These are phyloP conservation scores for Ceratocystis cubensis DNA, from an alignment of 2,329 filamentous ascomycete genomes.

Conservation along the genomic window DNA sequence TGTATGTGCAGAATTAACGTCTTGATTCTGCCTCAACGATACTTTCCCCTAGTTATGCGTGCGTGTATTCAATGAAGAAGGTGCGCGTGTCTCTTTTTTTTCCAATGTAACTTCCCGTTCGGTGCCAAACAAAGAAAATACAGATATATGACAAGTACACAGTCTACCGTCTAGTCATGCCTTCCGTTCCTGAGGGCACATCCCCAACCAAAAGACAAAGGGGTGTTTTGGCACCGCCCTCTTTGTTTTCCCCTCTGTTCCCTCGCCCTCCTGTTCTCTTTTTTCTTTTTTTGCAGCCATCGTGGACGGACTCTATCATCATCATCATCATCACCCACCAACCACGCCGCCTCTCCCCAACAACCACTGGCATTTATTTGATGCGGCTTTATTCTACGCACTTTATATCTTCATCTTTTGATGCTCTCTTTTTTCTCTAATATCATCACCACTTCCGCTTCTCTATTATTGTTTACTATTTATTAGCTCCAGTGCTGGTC, in stretches of 20 bases:
- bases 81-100: neutral
- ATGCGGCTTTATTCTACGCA: neutral
- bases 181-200: neutral
- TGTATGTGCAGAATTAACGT: no score
- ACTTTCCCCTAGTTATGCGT: neutral
- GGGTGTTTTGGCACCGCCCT: neutral
- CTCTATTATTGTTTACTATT: constrained; percentile 14
- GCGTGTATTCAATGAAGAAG: neutral
- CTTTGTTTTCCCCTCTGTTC: neutral
- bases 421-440: constrained; percentile 8
- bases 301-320: constrained; percentile 2
- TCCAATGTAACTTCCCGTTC: neutral
- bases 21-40: neutral
- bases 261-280: neutral
- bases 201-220: neutral
- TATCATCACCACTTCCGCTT: constrained; percentile 5
- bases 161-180: neutral
- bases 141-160: neutral
- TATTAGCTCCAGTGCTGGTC: neutral
- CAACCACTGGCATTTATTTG: neutral
- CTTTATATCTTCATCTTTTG: constrained; percentile 3
- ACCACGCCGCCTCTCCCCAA: neutral
- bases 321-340: constrained; percentile 8
- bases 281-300: neutral
- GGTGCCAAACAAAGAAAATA: neutral